Conservation (phyloP, 1,139 yeast genomes). For the Wickerhamomyces sp. region DNA sequence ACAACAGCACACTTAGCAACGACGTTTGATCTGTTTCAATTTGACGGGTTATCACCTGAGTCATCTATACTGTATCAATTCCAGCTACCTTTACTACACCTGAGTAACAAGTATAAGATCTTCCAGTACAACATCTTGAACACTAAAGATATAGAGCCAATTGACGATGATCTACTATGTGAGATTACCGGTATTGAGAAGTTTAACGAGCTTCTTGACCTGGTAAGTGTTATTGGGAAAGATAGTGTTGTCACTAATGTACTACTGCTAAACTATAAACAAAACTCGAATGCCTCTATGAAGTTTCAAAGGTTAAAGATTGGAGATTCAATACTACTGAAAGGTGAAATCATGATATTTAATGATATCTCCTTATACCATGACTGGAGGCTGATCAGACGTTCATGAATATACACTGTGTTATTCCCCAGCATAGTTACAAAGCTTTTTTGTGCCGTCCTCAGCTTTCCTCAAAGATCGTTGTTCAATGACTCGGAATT, state of each 20-base stretch:
- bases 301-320: constrained; percentile 8
- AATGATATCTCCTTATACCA: constrained; percentile 12
- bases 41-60: background rate
- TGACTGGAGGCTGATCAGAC: constrained; percentile 14
- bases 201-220: constrained; percentile 13
- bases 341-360: constrained; percentile 7
- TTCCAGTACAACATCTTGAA: constrained; percentile 8
- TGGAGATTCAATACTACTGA: constrained; percentile 13
- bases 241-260: constrained; percentile 2
- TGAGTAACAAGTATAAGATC: constrained; percentile 18
- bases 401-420: background rate
- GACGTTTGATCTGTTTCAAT: background rate
- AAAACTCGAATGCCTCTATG: constrained; percentile 3
- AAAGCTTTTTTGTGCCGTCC: too few relatives aligned
- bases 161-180: too few relatives aligned
- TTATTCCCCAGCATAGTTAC: too few relatives aligned
- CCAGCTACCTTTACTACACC: constrained; percentile 14
- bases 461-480: too few relatives aligned
- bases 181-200: background rate
- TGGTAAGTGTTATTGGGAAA: constrained; percentile 3
- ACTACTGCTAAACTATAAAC: constrained; percentile 16
- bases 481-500: too few relatives aligned
- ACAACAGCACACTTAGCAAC: background rate
- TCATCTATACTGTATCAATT: constrained; percentile 6
- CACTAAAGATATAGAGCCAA: too few relatives aligned